These are phyloP conservation scores for Tricholoma saponaceum DNA, from an alignment of 768 basidiomycete species.

Conservation along the genomic window DNA sequence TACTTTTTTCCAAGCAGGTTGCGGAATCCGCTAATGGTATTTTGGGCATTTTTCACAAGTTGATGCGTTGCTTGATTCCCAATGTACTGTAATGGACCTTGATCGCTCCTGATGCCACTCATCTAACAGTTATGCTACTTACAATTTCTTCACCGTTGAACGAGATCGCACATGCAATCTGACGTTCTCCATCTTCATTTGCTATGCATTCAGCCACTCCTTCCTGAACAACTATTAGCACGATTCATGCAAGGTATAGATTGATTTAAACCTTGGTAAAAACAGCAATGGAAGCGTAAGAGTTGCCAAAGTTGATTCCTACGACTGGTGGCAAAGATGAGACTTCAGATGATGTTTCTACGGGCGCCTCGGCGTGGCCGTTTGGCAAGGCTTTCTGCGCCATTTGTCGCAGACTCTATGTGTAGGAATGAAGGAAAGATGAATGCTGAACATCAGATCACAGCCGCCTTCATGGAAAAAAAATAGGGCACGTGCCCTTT, in stretches of 20 bases:
- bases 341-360: slow-evolving; percentile 25
- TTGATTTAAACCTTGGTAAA: slow-evolving; percentile 71
- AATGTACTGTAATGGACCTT: slow-evolving; percentile 65
- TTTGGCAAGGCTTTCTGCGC: slow-evolving; percentile 42
- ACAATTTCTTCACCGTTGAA: slow-evolving; percentile 92
- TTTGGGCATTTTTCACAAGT: slow-evolving; percentile 90
- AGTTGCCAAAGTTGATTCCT: slow-evolving; percentile 96
- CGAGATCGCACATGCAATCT: slow-evolving; percentile 91
- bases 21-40: slow-evolving; percentile 93
- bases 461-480: neutral
- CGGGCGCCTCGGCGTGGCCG: slow-evolving; percentile 44
- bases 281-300: slow-evolving; percentile 92
- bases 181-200: slow-evolving; percentile 97
- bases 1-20: slow-evolving; percentile 92
- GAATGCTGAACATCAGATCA: neutral
- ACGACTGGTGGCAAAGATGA: slow-evolving; percentile 59
- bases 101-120: slow-evolving; percentile 8
- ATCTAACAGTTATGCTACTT: slow-evolving; percentile 25
- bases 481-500: neutral
- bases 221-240: slow-evolving; percentile 47
- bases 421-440: neutral
- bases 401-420: slow-evolving; percentile 21
- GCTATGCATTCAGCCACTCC: slow-evolving; percentile 93
- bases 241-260: neutral
- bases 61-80: slow-evolving; percentile 94